phyloP scores from a whole-genome alignment of 2,329 filamentous ascomycete species.

The Penicillium digitatum region DNA sequence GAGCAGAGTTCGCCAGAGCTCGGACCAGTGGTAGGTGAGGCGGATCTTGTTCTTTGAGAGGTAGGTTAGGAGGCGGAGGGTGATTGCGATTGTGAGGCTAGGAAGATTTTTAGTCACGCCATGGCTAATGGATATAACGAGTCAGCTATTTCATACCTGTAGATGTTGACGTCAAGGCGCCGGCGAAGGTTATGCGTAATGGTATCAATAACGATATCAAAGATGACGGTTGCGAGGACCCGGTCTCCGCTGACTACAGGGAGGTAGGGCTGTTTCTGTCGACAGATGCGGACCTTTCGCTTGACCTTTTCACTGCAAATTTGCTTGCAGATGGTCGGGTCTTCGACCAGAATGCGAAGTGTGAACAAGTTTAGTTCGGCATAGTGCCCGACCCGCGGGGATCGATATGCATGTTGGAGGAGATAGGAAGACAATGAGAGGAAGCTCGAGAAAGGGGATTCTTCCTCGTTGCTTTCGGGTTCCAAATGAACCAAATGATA shows the following conservation, averaged over 20 bases:
- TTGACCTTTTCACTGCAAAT: slow-evolving; percentile 78
- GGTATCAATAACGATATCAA: slow-evolving; percentile 85
- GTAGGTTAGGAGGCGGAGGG: slow-evolving; percentile 78
- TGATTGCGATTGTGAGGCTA: slow-evolving; percentile 70
- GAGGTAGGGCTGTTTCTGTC: slow-evolving; percentile 81
- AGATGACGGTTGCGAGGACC: slow-evolving; percentile 67
- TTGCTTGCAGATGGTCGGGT: slow-evolving; percentile 73
- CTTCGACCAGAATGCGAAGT: slow-evolving; percentile 80
- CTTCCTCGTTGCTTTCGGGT: slow-evolving; percentile 58
- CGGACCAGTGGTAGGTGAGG: slow-evolving; percentile 87
- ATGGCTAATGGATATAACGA: not conserved
- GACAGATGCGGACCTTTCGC: slow-evolving; percentile 72
- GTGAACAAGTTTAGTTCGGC: slow-evolving; percentile 81
- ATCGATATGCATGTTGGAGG: slow-evolving; percentile 87
- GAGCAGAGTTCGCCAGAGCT: slow-evolving; percentile 85
- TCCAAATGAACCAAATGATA: slow-evolving; percentile 69
- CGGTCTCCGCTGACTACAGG: slow-evolving; percentile 70
- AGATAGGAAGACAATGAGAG: slow-evolving; percentile 89
- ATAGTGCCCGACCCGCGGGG: slow-evolving; percentile 72
- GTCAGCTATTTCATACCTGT: slow-evolving; percentile 52
- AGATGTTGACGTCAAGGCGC: slow-evolving; percentile 78
- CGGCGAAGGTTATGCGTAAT: slow-evolving; percentile 91
- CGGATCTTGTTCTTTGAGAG: slow-evolving; percentile 78
- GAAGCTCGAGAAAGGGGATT: slow-evolving; percentile 74
- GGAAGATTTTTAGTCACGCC: slow-evolving; percentile 1